Conservation (phyloP, 768 basidiomycete genomes). For the Strobilomyces dryophilus region DNA sequence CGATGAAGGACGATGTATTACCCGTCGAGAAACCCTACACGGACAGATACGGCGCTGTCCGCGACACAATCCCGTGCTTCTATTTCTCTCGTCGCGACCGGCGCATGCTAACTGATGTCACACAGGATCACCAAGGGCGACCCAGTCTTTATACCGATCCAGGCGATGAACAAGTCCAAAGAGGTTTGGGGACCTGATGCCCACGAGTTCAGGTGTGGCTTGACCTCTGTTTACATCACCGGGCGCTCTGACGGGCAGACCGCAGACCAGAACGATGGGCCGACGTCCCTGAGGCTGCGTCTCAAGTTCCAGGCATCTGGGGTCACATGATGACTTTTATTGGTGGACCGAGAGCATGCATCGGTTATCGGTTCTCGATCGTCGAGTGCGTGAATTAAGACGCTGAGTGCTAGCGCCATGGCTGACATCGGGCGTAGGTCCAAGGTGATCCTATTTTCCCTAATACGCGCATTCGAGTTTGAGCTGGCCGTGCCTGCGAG, state of each 20-base stretch:
- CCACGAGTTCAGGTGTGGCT: constrained; percentile 49
- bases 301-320: constrained; percentile 55
- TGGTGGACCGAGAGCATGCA: constrained; percentile 62
- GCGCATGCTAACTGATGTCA: background rate
- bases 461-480: constrained; percentile 49
- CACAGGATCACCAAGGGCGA: constrained; percentile 42
- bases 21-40: constrained; percentile 45
- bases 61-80: constrained; percentile 36
- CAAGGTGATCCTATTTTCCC: constrained; percentile 45
- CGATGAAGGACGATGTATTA: constrained; percentile 49
- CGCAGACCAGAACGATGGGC: constrained; percentile 64
- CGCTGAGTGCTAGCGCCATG: background rate
- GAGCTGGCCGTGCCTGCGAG: constrained; percentile 46
- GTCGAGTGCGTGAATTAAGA: constrained; percentile 42
- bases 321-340: constrained; percentile 58
- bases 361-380: constrained; percentile 63
- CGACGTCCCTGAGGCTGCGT: constrained; percentile 39
- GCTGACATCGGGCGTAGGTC: constrained; percentile 19
- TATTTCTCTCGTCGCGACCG: background rate
- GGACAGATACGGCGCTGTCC: constrained; percentile 40
- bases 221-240: background rate
- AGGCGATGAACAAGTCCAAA: constrained; percentile 47
- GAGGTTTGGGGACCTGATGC: constrained; percentile 64
- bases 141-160: constrained; percentile 46
- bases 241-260: background rate